Conservation (phyloP, 345 rosid species). For the Populus euphratica region DNA sequence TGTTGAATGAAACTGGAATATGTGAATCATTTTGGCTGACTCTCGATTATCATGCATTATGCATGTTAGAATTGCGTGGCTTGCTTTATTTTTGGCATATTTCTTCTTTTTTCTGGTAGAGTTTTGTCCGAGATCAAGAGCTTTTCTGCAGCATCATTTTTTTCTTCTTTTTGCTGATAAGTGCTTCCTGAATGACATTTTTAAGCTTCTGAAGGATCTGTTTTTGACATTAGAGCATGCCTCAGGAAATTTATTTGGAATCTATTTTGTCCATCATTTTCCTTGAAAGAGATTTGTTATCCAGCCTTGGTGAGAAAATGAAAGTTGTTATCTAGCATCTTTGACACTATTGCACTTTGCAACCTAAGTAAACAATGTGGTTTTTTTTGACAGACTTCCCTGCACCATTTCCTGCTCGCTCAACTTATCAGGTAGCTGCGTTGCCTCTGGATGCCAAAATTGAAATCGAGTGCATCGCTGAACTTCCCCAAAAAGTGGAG, state of each 20-base stretch:
- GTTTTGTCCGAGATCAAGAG: neutral
- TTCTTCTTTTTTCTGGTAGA: neutral
- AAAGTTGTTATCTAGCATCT: neutral
- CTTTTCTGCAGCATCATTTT: neutral
- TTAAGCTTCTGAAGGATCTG: neutral
- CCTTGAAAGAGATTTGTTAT: neutral
- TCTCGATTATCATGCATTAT: neutral
- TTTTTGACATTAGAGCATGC: neutral
- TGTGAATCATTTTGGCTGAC: neutral
- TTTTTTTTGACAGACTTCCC: slow-evolving; percentile 65
- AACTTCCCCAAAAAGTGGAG: slow-evolving; percentile 31
- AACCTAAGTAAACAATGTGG: neutral
- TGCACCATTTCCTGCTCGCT: slow-evolving; percentile 75
- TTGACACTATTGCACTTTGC: neutral
- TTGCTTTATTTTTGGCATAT: neutral
- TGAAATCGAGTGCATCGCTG: slow-evolving; percentile 92
- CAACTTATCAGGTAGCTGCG: slow-evolving; percentile 94
- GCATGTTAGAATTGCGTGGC: neutral
- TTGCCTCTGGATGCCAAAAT: slow-evolving; percentile 81
- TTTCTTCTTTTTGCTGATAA: neutral
- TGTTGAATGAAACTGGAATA: neutral
- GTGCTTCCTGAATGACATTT: neutral
- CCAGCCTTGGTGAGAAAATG: no score
- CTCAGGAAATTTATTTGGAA: neutral
- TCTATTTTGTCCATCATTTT: neutral